These are phyloP conservation scores for Fusarium pininemorale DNA, from an alignment of 2,329 filamentous ascomycete genomes.

Conservation along the genomic window DNA sequence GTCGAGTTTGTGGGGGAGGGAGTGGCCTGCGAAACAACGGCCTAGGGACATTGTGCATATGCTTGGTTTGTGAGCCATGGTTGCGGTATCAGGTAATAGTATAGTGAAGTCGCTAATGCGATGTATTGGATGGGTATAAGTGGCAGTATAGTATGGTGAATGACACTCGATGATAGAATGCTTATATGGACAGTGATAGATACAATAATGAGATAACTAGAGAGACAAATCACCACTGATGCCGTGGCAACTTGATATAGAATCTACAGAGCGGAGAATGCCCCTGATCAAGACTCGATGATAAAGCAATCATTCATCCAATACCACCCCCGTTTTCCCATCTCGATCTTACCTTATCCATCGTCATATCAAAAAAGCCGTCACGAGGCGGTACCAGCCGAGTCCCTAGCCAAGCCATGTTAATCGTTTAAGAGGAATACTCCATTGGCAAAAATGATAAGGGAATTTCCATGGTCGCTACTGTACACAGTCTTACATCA, in stretches of 20 bases:
- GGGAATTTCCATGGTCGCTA: neutral
- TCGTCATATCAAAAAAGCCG: neutral
- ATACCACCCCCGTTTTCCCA: neutral
- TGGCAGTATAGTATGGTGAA: neutral
- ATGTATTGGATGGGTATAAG: neutral
- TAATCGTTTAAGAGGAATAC: neutral
- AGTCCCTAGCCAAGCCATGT: neutral
- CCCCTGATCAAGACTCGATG: neutral
- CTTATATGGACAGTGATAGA: neutral
- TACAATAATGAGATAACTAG: neutral
- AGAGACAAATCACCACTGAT: constrained; percentile 2
- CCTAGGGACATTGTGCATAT: constrained; percentile 84
- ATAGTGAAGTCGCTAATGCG: neutral
- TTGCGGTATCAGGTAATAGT: neutral
- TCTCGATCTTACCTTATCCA: neutral
- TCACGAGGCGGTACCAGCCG: constrained; percentile 20
- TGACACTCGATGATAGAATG: neutral
- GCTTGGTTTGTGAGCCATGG: constrained; percentile 66
- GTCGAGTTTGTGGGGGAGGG: constrained; percentile 72
- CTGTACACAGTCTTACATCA: neutral
- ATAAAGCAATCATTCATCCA: constrained; percentile 16
- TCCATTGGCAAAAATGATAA: neutral
- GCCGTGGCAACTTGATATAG: constrained; percentile 24
- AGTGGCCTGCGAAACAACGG: constrained; percentile 73
- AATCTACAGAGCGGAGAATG: constrained; percentile 6